Conservation (phyloP, 1,284 basidiomycete genomes). For the Moesziomyces globuligerus region DNA sequence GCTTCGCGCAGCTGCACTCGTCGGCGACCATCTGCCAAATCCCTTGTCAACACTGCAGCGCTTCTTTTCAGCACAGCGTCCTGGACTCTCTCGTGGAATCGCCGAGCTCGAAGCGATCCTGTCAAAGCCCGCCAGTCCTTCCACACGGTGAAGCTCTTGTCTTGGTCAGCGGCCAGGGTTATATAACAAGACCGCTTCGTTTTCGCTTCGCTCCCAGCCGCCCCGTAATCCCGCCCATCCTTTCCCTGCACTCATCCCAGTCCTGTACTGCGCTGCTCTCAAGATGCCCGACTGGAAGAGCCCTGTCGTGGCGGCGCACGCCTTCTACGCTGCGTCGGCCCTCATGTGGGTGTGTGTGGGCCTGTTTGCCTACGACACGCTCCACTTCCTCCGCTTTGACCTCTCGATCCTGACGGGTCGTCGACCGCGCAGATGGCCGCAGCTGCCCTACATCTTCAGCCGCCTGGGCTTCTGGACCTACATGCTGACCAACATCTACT, state of each 20-base stretch:
- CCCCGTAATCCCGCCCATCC: not conserved
- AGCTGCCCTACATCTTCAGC: constrained; percentile 39
- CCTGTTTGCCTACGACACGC: constrained; percentile 28
- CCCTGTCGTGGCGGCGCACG: constrained; percentile 17
- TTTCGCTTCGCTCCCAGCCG: not conserved
- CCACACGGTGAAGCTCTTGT: too few species aligned
- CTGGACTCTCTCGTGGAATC: too few species aligned
- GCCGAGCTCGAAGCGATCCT: constrained; percentile 1
- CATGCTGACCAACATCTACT: constrained; percentile 18
- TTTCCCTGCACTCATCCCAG: not conserved
- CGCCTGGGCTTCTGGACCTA: constrained; percentile 34
- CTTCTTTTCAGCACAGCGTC: too few species aligned
- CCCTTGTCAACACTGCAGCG: not conserved
- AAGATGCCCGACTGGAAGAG: constrained; percentile 35
- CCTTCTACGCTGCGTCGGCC: constrained; percentile 23
- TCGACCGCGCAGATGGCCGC: constrained; percentile 34
- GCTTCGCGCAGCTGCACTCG: not conserved
- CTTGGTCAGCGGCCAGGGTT: too few species aligned
- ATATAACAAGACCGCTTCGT: not conserved
- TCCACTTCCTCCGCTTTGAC: constrained; percentile 31
- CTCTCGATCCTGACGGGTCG: constrained; percentile 21
- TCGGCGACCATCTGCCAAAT: not conserved
- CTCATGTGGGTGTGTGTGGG: constrained; percentile 42
- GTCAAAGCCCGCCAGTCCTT: too few species aligned
- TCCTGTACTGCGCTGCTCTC: not conserved